phyloP scores from a whole-genome alignment of 257 asterid species.

The Solanum sejunctum region DNA sequence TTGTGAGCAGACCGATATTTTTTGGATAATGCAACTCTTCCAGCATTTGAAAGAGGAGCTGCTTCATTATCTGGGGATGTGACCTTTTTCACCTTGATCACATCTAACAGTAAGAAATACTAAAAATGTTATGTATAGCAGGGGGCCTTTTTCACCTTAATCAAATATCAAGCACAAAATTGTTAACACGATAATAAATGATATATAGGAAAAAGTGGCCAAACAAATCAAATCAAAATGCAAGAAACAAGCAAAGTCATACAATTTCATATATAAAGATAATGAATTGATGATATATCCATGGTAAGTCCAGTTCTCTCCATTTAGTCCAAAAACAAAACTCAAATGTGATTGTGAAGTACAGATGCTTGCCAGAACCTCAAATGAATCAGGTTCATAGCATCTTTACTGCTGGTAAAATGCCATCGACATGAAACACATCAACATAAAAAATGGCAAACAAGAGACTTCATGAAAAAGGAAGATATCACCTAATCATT shows the following conservation, averaged over 20 bases:
- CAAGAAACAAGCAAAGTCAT: neutral
- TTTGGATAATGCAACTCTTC: constrained; percentile 5
- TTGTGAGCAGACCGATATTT: constrained; percentile 17
- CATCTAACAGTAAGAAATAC: constrained; percentile 16
- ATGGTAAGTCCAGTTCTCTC: neutral
- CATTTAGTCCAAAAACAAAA: neutral
- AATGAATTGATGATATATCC: neutral
- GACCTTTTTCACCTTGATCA: constrained; percentile 39
- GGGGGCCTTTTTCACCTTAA: too few species aligned
- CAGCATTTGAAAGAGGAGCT: constrained; percentile 16
- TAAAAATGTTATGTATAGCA: neutral
- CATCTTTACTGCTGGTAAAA: neutral
- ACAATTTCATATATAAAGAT: neutral
- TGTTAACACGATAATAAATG: neutral
- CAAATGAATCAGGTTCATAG: neutral
- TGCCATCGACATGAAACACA: neutral
- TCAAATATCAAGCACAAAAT: neutral
- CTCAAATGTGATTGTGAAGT: neutral
- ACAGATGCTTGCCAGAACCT: neutral
- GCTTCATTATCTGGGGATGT: constrained; percentile 20
- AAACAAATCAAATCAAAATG: neutral
- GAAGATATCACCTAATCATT: neutral
- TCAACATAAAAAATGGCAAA: neutral
- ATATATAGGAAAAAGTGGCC: neutral
- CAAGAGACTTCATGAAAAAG: neutral